phyloP scores from a whole-genome alignment of 2,329 filamentous ascomycete species.

The Alternaria triticina region DNA sequence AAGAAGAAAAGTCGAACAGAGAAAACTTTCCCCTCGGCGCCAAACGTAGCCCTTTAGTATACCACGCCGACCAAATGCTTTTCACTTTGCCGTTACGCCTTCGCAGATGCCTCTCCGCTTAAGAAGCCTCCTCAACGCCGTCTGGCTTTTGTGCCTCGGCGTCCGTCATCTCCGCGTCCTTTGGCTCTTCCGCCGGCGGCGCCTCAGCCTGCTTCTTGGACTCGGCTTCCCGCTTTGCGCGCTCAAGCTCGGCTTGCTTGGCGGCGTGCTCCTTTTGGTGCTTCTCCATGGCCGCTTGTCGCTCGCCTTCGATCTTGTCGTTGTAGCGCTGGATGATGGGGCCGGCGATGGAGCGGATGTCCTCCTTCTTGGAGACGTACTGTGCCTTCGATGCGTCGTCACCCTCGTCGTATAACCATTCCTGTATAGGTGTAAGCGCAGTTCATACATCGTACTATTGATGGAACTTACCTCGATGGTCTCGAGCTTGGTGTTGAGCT shows the following conservation, averaged over 20 bases:
- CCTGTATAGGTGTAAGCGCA: slow-evolving; percentile 60
- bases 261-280: slow-evolving; percentile 71
- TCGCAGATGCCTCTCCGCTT: slow-evolving; percentile 5
- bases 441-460: too few species aligned
- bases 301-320: slow-evolving; percentile 90
- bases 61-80: slow-evolving; percentile 28
- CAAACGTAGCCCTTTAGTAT: slow-evolving; percentile 11
- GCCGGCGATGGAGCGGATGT: slow-evolving; percentile 88
- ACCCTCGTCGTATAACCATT: slow-evolving; percentile 98
- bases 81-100: slow-evolving; percentile 19
- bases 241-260: slow-evolving; percentile 71
- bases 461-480: slow-evolving; percentile 75
- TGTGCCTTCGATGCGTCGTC: slow-evolving; percentile 93
- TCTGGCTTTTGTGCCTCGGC: slow-evolving; percentile 54
- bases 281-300: slow-evolving; percentile 70
- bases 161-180: slow-evolving; percentile 67
- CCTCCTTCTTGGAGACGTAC: slow-evolving; percentile 94
- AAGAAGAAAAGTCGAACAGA: slow-evolving; percentile 8
- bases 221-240: slow-evolving; percentile 79
- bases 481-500: slow-evolving; percentile 82
- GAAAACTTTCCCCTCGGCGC: slow-evolving; percentile 5
- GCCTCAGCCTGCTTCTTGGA: slow-evolving; percentile 62
- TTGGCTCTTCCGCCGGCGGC: slow-evolving; percentile 38
- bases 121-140: slow-evolving; percentile 46
- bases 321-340: slow-evolving; percentile 94